These are phyloP conservation scores for Odontarrhena argentea DNA, from an alignment of 345 rosid species.

Conservation along the genomic window DNA sequence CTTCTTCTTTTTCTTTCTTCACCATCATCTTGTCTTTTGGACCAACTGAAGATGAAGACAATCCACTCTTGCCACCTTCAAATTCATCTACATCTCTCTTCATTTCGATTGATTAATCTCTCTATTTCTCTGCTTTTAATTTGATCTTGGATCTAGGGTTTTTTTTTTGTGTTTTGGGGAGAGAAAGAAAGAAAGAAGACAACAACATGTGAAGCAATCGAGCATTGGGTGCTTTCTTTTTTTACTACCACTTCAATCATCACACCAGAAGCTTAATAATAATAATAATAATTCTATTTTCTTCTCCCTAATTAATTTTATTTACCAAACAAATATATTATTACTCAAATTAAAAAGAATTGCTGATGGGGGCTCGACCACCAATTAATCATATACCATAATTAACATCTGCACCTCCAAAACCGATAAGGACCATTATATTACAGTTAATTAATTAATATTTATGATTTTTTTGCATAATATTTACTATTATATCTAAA, in stretches of 20 bases:
- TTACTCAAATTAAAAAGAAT: constrained; percentile 6
- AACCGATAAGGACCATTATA: background rate
- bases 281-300: background rate
- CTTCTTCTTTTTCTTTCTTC: constrained; percentile 50
- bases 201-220: constrained; percentile 40
- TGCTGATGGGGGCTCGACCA: constrained; percentile 55
- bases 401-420: constrained; percentile 41
- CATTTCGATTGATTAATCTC: constrained; percentile 37
- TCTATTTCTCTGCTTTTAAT: background rate
- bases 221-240: constrained; percentile 46
- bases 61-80: constrained; percentile 27
- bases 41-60: constrained; percentile 21
- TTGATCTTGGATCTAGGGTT: constrained; percentile 32
- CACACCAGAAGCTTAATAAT: constrained; percentile 5
- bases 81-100: constrained; percentile 57
- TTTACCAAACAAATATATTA: background rate
- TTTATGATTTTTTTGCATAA: no score
- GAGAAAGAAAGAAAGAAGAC: constrained; percentile 32
- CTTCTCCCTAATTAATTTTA: background rate
- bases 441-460: no score
- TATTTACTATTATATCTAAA: no score
- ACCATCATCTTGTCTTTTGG: constrained; percentile 46
- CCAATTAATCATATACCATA: constrained; percentile 45
- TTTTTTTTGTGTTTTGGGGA: background rate
- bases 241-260: constrained; percentile 50